Evolutionary conservation across 331 rosid species (phyloP).

Genomic region (Rosa hybrid): DNA sequence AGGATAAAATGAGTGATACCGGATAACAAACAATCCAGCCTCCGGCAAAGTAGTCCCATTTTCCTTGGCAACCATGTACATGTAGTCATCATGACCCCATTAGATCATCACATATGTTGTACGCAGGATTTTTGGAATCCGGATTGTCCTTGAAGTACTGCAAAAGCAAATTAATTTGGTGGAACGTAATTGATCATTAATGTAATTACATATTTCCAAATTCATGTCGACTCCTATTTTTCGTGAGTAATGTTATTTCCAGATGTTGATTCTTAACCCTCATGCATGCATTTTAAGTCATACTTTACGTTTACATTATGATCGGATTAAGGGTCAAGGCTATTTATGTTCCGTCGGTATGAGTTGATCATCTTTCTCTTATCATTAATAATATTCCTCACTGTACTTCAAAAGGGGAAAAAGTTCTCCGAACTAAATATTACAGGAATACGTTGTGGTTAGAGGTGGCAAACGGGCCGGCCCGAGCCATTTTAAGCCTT

Average conservation of each 20-base stretch:
- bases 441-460: neutral
- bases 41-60: neutral
- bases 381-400: neutral
- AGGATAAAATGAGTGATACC: neutral
- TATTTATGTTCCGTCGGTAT: neutral
- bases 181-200: neutral
- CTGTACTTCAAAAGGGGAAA: too few relatives aligned
- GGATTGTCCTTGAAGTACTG: conserved; percentile 38
- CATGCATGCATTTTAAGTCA: too few relatives aligned
- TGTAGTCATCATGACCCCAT: conserved; percentile 47
- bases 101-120: conserved; percentile 30
- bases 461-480: too few relatives aligned
- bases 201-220: neutral
- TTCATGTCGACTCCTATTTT: neutral
- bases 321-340: too few relatives aligned
- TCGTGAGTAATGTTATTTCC: too few relatives aligned
- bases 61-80: conserved; percentile 29
- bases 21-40: conserved; percentile 6
- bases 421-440: too few relatives aligned
- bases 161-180: neutral
- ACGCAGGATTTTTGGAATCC: conserved; percentile 19
- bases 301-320: neutral
- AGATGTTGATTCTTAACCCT: too few relatives aligned
- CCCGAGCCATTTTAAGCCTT: too few relatives aligned
- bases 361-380: too few relatives aligned